Evolutionary conservation across 2,329 filamentous ascomycete genomes (phyloP), one percentile per base, ranked within the genome.

Genomic region (Gliomastix tumulicola): DNA sequence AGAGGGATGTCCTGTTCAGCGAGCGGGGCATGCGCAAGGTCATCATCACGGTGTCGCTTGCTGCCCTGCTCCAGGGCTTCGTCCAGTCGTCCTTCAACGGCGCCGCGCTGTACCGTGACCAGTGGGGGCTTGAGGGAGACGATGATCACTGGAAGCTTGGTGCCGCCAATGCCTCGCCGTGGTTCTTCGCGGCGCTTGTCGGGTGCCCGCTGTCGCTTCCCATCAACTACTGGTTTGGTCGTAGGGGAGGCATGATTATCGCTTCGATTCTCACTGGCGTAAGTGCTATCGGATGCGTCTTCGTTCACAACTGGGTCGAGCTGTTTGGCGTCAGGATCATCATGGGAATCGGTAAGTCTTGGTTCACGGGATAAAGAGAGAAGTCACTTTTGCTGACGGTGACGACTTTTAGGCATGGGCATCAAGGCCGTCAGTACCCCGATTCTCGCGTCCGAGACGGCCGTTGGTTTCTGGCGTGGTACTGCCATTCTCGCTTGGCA

Each of bases 381-480:
- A 15, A 34, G 3, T 66, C n/a, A n/a, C n/a, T n/a, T n/a, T n/a
- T n/a, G n/a, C n/a, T n/a, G n/a, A n/a, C n/a, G n/a, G n/a, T n/a
- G n/a, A n/a, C n/a, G n/a, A n/a, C n/a, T n/a, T n/a, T n/a, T n/a
- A n/a, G n/a, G 62, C 2, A 70, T 70, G 66, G 66, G 66, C 0
- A 56, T 70, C 19, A 69, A 69, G 41, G 66, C 67, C 1, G 65
- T 69, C 23, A 69, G 64, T 25, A 65, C 66, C 0, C 62, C 66
- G 1, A 66, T 69, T 13, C 52, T 70, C 3, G 66, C 65, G 3
- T 63, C 62, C 7, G 67, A 70, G 45, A 68, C 64, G 0, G 62
- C 66, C 0, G 56, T 68, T 12, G 62, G 64, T 0, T 68, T 62
- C 41, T 69, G 66, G 66, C 55, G 66, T 46, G 67, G 66, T 2